A percentile compares a stretch with the other conserved stretches of the same genome.
Conservation (phyloP, 2,329 filamentous ascomycete genomes). For the Sclerotinia nivalis region DNA sequence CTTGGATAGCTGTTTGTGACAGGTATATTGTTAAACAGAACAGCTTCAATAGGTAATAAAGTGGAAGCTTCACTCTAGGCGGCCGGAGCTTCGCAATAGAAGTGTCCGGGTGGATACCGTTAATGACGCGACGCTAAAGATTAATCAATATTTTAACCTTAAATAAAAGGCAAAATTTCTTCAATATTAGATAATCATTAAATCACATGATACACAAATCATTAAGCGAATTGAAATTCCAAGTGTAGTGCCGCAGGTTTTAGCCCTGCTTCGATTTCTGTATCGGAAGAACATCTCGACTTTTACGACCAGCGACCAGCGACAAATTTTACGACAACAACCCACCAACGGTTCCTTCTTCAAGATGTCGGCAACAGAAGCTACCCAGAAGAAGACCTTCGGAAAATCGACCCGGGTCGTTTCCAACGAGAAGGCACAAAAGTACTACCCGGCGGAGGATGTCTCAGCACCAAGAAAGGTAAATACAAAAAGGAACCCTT, state of each 20-base stretch:
- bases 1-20: slow-evolving; percentile 17
- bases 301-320: slow-evolving; percentile 24
- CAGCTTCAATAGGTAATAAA: slow-evolving; percentile 15
- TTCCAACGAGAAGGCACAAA: slow-evolving; percentile 91
- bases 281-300: slow-evolving; percentile 24
- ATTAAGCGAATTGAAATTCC: slow-evolving; percentile 24
- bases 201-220: slow-evolving; percentile 26
- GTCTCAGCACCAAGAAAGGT: slow-evolving; percentile 90
- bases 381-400: slow-evolving; percentile 77
- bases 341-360: slow-evolving; percentile 37
- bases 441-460: slow-evolving; percentile 98
- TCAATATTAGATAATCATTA: neutral
- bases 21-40: slow-evolving; percentile 11
- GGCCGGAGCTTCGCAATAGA: slow-evolving; percentile 25
- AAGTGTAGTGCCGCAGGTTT: slow-evolving; percentile 22
- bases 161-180: neutral
- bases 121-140: slow-evolving; percentile 20
- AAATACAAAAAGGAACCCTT: slow-evolving; percentile 38
- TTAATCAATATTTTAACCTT: neutral
- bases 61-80: slow-evolving; percentile 22
- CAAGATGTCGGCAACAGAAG: slow-evolving; percentile 63
- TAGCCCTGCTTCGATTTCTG: slow-evolving; percentile 21
- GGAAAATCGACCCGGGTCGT: slow-evolving; percentile 93
- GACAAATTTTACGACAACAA: slow-evolving; percentile 32
- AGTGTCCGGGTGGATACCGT: slow-evolving; percentile 15